Percentiles rank a stretch among this genome's conserved stretches.
Evolutionary conservation across 768 basidiomycete genomes (phyloP).

Genomic region (Agaricus blazei): DNA sequence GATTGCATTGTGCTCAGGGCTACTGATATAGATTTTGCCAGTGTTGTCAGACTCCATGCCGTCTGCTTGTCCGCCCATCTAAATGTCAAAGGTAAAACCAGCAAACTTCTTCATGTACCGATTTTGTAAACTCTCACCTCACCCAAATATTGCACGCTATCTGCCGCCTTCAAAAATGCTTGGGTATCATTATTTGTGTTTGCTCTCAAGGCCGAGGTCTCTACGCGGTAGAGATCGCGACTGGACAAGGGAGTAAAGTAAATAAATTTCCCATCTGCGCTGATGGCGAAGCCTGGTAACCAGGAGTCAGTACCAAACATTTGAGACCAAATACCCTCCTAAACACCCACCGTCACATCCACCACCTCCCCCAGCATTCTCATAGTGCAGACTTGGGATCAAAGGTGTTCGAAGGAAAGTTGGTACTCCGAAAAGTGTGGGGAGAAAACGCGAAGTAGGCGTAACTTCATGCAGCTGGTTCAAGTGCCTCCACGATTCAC

Average conservation of each 20-base stretch:
- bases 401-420: constrained; percentile 9
- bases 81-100: too few relatives aligned
- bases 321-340: not conserved
- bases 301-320: not conserved
- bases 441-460: constrained; percentile 9
- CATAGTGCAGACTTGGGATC: constrained; percentile 10
- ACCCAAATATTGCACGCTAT: constrained; percentile 13
- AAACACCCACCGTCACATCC: constrained; percentile 7
- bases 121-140: not conserved
- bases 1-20: constrained; percentile 14
- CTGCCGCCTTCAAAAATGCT: constrained; percentile 9
- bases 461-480: constrained; percentile 5
- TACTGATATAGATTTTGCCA: constrained; percentile 13
- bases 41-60: constrained; percentile 13
- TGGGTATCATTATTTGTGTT: constrained; percentile 10
- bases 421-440: constrained; percentile 12
- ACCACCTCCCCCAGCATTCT: constrained; percentile 11
- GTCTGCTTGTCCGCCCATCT: constrained; percentile 14
- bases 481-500: constrained; percentile 15
- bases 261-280: constrained; percentile 12
- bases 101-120: not conserved
- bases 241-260: constrained; percentile 13
- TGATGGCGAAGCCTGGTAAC: constrained; percentile 9
- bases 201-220: constrained; percentile 10
- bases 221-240: constrained; percentile 12